phyloP scores from a whole-genome alignment of 495 filamentous ascomycete species.

The Aspergillus leporis region DNA sequence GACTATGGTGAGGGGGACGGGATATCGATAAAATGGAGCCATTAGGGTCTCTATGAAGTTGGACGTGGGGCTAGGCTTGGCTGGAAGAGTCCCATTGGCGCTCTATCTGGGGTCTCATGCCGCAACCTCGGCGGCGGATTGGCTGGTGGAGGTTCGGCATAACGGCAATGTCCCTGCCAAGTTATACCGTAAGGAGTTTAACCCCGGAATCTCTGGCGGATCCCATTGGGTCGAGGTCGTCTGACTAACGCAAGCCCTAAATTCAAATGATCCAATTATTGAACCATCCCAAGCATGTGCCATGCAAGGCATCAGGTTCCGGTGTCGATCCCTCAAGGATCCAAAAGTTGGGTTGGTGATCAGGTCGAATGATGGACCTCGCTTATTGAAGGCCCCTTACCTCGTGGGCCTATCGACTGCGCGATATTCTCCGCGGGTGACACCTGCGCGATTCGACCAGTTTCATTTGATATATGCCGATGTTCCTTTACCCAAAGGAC shows the following conservation, averaged over 20 bases:
- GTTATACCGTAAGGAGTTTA: background rate
- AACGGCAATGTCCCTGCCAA: background rate
- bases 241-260: background rate
- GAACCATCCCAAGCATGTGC: background rate
- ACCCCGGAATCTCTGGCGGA: background rate
- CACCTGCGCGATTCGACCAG: background rate
- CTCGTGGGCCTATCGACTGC: background rate
- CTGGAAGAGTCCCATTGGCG: background rate
- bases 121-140: background rate
- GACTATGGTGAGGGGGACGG: background rate
- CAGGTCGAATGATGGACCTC: background rate
- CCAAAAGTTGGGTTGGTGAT: background rate
- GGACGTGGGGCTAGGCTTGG: background rate
- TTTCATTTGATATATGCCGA: background rate
- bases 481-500: too few relatives aligned
- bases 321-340: background rate
- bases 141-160: background rate
- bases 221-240: background rate
- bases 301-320: conserved; percentile 1
- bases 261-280: background rate
- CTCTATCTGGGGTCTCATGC: background rate
- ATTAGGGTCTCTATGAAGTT: background rate
- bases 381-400: background rate
- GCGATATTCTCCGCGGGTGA: background rate
- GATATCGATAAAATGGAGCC: background rate